A percentile compares a stretch with the other conserved stretches of the same genome.
These are phyloP conservation scores for Sphagnum tenellum DNA, from an alignment of 225 moss, liverwort and hornwort species.

Conservation along the genomic window DNA sequence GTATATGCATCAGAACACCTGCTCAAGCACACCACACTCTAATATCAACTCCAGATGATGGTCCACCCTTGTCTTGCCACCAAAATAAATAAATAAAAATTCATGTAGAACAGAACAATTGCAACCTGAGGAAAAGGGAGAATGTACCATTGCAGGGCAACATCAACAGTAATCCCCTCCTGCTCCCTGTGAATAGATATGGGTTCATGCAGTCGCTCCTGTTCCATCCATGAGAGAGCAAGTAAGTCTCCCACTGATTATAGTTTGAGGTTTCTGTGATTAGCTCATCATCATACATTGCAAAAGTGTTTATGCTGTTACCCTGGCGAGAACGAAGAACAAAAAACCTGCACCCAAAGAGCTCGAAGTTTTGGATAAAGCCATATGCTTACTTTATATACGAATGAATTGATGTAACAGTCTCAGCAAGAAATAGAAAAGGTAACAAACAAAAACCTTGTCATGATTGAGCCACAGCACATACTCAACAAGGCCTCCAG, in stretches of 20 bases:
- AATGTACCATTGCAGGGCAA: slow-evolving; percentile 82
- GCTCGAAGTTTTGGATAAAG: too few species aligned
- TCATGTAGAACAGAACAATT: background rate
- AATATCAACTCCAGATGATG: background rate
- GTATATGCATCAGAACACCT: slow-evolving; percentile 95
- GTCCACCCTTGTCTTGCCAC: too few species aligned
- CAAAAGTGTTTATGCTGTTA: too few species aligned
- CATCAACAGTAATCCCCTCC: slow-evolving; percentile 78
- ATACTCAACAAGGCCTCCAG: slow-evolving; percentile 87
- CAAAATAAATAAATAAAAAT: too few species aligned
- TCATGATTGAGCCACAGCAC: slow-evolving; percentile 89
- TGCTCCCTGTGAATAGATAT: slow-evolving; percentile 82
- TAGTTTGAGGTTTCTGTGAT: too few species aligned
- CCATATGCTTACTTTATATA: too few species aligned
- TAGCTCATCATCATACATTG: too few species aligned
- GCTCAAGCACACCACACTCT: slow-evolving; percentile 10
- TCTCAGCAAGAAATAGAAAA: too few species aligned
- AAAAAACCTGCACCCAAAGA: too few species aligned
- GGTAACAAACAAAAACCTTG: slow-evolving; percentile 27
- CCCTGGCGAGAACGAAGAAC: too few species aligned
- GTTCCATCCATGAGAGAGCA: background rate
- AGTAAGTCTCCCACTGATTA: too few species aligned
- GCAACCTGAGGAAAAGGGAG: background rate
- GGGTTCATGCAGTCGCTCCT: slow-evolving; percentile 86
- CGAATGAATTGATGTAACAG: too few species aligned